Base-by-base conservation (phyloP, 768 basidiomycete genomes). In the Amanita fuliginea region DNA sequence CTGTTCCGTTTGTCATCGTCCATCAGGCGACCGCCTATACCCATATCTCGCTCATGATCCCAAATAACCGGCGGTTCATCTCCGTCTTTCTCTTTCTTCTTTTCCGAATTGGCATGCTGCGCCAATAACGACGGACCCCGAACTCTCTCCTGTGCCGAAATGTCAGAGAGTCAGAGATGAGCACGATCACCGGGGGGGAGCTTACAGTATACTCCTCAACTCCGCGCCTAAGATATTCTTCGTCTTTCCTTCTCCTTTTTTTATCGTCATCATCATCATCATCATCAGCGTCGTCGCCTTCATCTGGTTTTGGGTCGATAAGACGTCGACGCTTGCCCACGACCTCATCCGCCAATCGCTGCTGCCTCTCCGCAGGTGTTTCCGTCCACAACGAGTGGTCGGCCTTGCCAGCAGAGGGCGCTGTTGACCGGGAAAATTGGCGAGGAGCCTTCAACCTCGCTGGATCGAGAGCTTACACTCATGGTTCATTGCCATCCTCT, bases 11-110 rank as follows among this genome's bases (percentile, higher is more conserved):
- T 82, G 40, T 71, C 74, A 52, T 96, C 94, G 58, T 90, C 92
- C 88, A 99, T 86, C 26, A 96, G 70, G 44, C 88, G 70, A 11
- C 95, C 94, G 1, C 83, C 82, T 3, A 95, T 57, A 2, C 76
- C 76, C 93, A 99, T 96, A 63, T 95, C 91, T 24, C 92, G 73
- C 32, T 80, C 70, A 58, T 89, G 91, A 57, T 99, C 95, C 95
- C 95, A 98, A 22, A 97, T 89, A 0, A 60, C 82, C 0, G 78
- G 67, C 0, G 75, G 68, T 28, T 78, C 76, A 28, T 80, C 77
- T 22, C 78, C 70, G 13, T 70, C 51, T 62, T 67, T 55, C 47
- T 60, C 55, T 58, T 67, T 51, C 62, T 68, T 55, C 47, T 59
- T 55, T 58, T 67, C 56, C 49, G 46, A 47, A 2, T 59, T 21